These are phyloP conservation scores for Sporothrix phasma DNA, from an alignment of 2,329 filamentous ascomycete genomes.

Conservation along the genomic window DNA sequence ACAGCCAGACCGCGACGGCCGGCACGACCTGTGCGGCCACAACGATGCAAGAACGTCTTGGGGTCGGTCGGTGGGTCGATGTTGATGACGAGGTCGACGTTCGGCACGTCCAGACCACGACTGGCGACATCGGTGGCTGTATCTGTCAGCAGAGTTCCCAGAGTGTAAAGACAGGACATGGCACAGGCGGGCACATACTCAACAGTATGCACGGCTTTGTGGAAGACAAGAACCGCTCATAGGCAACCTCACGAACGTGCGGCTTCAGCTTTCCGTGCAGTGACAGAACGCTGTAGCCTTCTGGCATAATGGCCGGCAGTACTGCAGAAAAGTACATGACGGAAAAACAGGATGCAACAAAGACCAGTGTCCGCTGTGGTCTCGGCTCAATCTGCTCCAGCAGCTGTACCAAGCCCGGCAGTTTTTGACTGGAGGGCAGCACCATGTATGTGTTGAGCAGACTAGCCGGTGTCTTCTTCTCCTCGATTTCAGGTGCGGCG, in stretches of 20 bases:
- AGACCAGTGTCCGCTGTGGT: conserved; percentile 81
- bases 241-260: conserved; percentile 81
- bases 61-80: conserved; percentile 76
- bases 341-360: conserved; percentile 84
- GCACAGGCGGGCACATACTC: conserved; percentile 29
- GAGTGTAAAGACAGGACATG: background rate
- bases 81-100: conserved; percentile 85
- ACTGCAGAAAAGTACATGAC: conserved; percentile 90
- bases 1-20: conserved; percentile 77
- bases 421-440: conserved; percentile 66
- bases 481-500: conserved; percentile 56
- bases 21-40: conserved; percentile 82
- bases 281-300: conserved; percentile 60
- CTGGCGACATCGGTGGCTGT: conserved; percentile 72
- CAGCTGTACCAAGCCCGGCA: conserved; percentile 62
- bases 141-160: background rate
- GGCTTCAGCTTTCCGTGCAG: conserved; percentile 88
- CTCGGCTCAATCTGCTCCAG: conserved; percentile 58
- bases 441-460: conserved; percentile 83
- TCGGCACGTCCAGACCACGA: conserved; percentile 80
- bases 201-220: conserved; percentile 70
- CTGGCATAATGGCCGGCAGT: conserved; percentile 61
- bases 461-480: conserved; percentile 82
- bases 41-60: conserved; percentile 90
- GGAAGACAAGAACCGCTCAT: conserved; percentile 66